Percentiles rank a stretch among this genome's conserved stretches.
Conservation (phyloP, 2,329 filamentous ascomycete genomes). For the Domatiomyces catenatus region DNA sequence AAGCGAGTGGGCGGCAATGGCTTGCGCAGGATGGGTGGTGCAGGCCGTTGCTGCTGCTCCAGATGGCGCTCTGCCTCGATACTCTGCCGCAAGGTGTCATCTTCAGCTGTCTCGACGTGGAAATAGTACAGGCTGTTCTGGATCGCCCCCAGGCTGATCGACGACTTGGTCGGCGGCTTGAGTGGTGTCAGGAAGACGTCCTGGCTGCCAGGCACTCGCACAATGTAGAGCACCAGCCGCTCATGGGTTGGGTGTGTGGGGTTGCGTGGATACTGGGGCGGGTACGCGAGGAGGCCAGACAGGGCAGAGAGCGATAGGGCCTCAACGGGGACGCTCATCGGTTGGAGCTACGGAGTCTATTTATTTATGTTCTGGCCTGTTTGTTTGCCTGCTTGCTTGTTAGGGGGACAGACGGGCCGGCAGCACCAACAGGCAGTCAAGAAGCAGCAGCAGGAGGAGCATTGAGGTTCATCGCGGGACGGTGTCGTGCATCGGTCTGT, state of each 20-base stretch:
- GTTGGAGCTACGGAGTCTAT: not conserved
- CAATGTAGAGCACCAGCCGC: constrained; percentile 75
- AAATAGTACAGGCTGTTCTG: constrained; percentile 81
- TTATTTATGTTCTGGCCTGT: not conserved
- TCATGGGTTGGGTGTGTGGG: constrained; percentile 53
- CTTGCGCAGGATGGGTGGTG: constrained; percentile 14
- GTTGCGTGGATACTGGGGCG: constrained; percentile 69
- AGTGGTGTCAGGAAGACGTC: constrained; percentile 86
- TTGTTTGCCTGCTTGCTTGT: not conserved
- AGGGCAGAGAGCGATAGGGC: constrained; percentile 70
- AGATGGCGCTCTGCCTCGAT: constrained; percentile 22
- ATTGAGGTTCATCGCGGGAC: not conserved
- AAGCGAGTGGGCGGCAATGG: constrained; percentile 13
- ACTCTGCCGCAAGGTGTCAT: constrained; percentile 30
- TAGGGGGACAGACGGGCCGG: not conserved
- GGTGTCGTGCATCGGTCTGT: not conserved
- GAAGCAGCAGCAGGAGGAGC: too few species aligned
- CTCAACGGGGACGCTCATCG: constrained; percentile 39
- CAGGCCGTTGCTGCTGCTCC: constrained; percentile 1
- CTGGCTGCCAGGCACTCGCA: constrained; percentile 78
- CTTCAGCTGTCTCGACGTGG: constrained; percentile 55
- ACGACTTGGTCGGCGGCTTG: constrained; percentile 67
- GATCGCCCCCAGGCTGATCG: constrained; percentile 76
- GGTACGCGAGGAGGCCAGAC: constrained; percentile 67
- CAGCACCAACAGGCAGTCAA: not conserved